Evolutionary conservation across 768 basidiomycete species (phyloP), one percentile per base, ranked within the genome.

Genomic region (Psilocybe azurescens): DNA sequence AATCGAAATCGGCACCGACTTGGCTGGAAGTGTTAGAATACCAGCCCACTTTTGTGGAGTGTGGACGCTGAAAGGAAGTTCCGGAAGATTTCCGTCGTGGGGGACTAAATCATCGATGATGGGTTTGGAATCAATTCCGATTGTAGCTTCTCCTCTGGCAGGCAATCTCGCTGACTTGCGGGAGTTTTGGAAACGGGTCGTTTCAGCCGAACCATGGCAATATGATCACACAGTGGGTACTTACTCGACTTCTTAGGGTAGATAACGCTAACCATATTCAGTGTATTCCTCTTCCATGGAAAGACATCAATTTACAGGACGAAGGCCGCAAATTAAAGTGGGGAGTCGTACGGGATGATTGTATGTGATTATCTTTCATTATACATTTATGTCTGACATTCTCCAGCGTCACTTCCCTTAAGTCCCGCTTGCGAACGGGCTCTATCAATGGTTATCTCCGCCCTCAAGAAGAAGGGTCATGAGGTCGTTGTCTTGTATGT

Each of bases 31-130:
- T 56, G 84, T 91, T 41, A 82, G 91, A 54, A 83, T 85, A 29
- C 91, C 91, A 3, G 85, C 91, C 13, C 87, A 90, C 64, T 90
- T 87, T 65, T 89, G 89, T 63, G 91, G 90, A 1, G 74, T 89
- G 1, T 91, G 85, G 78, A 79, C 85, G 48, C 78, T 90, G 66
- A 89, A 87, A 69, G 79, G 84, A 9, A 88, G 87, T 66, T 74
- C 76, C 58, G 80, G 85, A 46, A 77, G 89, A 58, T 87, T 89
- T 66, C 83, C 86, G 5, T 77, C 73, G 36, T 80, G 80, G 65
- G 87, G 88, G 1, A 81, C 77, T 51, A 67, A 60, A 18, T 73
- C 83, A 50, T 72, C 79, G 11, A 74, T 86, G 67, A 74, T 77
- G 51, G 90, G 89, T 1, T 74, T 88, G 58, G 87, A 90, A 66